Evolutionary conservation across 1,139 yeast genomes (phyloP).

Genomic region (Magnusiomyces clavatus): DNA sequence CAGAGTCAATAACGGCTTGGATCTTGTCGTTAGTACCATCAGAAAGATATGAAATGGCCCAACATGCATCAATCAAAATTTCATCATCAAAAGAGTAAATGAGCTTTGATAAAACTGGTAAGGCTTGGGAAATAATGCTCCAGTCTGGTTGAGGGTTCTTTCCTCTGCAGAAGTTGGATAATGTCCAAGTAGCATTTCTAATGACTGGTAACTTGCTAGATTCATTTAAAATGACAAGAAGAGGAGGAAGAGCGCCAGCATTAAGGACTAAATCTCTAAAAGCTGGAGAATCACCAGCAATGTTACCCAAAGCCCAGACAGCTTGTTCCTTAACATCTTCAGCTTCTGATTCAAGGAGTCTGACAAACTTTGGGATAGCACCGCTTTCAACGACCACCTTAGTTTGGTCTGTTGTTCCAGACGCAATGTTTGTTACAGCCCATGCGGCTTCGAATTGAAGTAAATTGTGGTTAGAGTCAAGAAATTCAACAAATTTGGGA

Average conservation of each 20-base stretch:
- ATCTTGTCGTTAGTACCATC: constrained; percentile 92
- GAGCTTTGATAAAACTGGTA: constrained; percentile 87
- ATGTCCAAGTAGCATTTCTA: constrained; percentile 97
- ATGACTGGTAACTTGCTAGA: constrained; percentile 74
- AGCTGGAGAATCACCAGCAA: constrained; percentile 91
- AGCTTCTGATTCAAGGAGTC: constrained; percentile 69
- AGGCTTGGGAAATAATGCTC: constrained; percentile 74
- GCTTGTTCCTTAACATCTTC: constrained; percentile 96
- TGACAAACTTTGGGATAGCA: constrained; percentile 87
- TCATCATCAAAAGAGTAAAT: constrained; percentile 88
- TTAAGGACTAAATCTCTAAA: constrained; percentile 83
- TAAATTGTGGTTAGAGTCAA: constrained; percentile 71
- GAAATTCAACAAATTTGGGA: constrained; percentile 79
- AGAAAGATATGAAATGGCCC: constrained; percentile 94
- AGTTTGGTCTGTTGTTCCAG: constrained; percentile 90
- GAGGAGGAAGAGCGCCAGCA: constrained; percentile 86
- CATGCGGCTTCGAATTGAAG: constrained; percentile 97
- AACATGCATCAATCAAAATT: constrained; percentile 93
- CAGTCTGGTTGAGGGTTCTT: constrained; percentile 95
- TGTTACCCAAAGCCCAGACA: constrained; percentile 98
- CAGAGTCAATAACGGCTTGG: constrained; percentile 94
- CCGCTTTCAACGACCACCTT: constrained; percentile 84
- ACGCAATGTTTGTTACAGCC: constrained; percentile 97
- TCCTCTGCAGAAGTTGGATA: constrained; percentile 94
- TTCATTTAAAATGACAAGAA: constrained; percentile 66